Evolutionary conservation across 2,329 filamentous ascomycete species (phyloP).

Genomic region (Conoideocrella luteorostrata): DNA sequence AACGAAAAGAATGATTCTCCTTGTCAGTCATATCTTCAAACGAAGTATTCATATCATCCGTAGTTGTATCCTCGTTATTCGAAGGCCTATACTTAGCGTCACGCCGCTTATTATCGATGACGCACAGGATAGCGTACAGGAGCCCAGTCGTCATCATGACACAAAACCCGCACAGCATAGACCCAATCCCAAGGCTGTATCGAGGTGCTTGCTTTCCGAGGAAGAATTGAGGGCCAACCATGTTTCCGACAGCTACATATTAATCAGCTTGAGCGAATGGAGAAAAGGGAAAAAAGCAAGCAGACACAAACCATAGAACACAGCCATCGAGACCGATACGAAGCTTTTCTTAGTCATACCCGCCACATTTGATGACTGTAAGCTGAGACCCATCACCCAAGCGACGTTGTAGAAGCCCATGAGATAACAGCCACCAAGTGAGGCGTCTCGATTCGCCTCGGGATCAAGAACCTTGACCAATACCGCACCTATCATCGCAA

Average conservation of each 20-base stretch:
- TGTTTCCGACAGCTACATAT: slow-evolving; percentile 44
- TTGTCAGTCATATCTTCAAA: slow-evolving; percentile 44
- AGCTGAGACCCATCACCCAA: too few relatives aligned
- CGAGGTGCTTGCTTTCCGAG: slow-evolving; percentile 46
- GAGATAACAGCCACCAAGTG: too few relatives aligned
- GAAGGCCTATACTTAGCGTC: slow-evolving; percentile 22
- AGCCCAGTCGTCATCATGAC: too few relatives aligned
- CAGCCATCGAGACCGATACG: too few relatives aligned
- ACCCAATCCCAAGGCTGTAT: slow-evolving; percentile 50
- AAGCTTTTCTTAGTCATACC: too few relatives aligned
- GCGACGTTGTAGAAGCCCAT: too few relatives aligned
- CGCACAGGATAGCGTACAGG: too few relatives aligned
- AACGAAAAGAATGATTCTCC: slow-evolving; percentile 49
- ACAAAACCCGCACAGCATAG: slow-evolving; percentile 33
- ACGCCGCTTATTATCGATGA: slow-evolving; percentile 48
- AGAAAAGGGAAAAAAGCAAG: neutral
- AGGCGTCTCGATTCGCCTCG: too few relatives aligned
- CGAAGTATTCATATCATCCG: slow-evolving; percentile 8
- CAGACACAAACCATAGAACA: too few relatives aligned
- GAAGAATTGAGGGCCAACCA: slow-evolving; percentile 55
- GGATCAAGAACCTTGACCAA: too few relatives aligned
- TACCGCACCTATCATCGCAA: too few relatives aligned
- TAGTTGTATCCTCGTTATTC: neutral
- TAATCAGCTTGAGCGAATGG: neutral
- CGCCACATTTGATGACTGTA: too few relatives aligned